Conservation (phyloP, 179 eudicot genomes). For the Silene noctiflora region DNA sequence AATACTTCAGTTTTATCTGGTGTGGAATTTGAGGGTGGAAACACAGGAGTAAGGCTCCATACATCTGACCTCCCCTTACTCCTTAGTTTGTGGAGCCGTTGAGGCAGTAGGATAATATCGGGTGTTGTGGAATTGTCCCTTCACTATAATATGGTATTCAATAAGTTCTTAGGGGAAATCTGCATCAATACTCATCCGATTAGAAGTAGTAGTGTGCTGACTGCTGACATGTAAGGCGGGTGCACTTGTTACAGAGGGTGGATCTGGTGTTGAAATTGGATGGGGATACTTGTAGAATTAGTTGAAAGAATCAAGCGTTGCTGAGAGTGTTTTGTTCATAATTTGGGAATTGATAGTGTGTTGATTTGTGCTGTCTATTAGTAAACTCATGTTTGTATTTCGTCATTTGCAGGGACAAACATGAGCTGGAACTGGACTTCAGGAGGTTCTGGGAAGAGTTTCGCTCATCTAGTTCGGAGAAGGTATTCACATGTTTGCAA, state of each 20-base stretch:
- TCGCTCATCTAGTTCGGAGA: constrained; percentile 91
- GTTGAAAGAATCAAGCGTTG: not conserved
- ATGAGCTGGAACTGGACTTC: constrained; percentile 94
- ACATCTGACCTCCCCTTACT: no score
- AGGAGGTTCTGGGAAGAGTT: constrained; percentile 99
- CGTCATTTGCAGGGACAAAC: constrained; percentile 19
- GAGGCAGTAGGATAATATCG: no score
- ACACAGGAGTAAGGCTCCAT: no score
- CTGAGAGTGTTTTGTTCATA: not conserved
- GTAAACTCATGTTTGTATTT: constrained; percentile 6
- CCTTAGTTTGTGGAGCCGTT: no score
- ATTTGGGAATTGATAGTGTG: not conserved
- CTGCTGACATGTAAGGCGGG: not conserved
- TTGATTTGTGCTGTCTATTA: not conserved
- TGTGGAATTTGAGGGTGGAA: not conserved
- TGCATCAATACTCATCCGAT: no score
- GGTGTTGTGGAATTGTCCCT: not conserved
- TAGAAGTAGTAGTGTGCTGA: no score
- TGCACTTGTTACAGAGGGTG: not conserved
- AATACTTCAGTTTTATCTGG: not conserved
- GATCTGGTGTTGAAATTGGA: not conserved
- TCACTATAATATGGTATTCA: not conserved
- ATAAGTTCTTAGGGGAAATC: no score
- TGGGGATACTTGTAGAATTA: not conserved
- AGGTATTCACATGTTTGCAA: constrained; percentile 42